Conservation (phyloP, 768 basidiomycete species). For the Mycena epipterygia region DNA sequence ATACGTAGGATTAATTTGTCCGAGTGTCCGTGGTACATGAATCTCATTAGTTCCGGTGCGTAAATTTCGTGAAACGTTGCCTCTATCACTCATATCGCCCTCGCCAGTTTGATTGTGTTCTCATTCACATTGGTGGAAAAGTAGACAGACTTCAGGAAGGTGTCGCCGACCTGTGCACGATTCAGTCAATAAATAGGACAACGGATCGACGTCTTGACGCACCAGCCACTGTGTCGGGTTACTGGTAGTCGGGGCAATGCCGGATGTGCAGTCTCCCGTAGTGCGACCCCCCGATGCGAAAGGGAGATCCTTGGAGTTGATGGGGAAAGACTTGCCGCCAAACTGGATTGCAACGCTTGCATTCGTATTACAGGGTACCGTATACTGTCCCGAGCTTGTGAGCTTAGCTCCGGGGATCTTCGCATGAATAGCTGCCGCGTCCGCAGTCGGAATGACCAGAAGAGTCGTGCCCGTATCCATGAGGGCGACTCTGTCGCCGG, state of each 20-base stretch:
- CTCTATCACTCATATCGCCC: constrained; percentile 19
- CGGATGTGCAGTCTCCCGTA: constrained; percentile 30
- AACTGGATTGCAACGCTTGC: constrained; percentile 30
- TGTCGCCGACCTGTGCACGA: constrained; percentile 50
- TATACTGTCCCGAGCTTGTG: constrained; percentile 20
- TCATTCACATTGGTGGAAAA: constrained; percentile 53
- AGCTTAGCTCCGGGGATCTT: constrained; percentile 30
- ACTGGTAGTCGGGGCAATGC: constrained; percentile 14
- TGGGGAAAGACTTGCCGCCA: constrained; percentile 26
- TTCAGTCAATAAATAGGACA: background rate
- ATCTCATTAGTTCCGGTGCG: constrained; percentile 15
- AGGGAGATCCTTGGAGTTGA: constrained; percentile 28
- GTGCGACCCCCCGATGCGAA: constrained; percentile 25
- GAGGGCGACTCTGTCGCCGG: constrained; percentile 15
- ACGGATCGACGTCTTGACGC: background rate
- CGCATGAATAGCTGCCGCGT: constrained; percentile 26
- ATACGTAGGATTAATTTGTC: background rate
- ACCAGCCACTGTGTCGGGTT: constrained; percentile 15
- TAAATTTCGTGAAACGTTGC: constrained; percentile 10
- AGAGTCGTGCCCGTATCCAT: constrained; percentile 36
- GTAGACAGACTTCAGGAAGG: constrained; percentile 59
- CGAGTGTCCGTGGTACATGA: background rate
- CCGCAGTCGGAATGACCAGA: constrained; percentile 11
- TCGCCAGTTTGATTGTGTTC: constrained; percentile 51
- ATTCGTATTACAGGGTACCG: constrained; percentile 39